Evolutionary conservation across 495 filamentous ascomycete genomes (phyloP).

Genomic region (Penicillium parvum): DNA sequence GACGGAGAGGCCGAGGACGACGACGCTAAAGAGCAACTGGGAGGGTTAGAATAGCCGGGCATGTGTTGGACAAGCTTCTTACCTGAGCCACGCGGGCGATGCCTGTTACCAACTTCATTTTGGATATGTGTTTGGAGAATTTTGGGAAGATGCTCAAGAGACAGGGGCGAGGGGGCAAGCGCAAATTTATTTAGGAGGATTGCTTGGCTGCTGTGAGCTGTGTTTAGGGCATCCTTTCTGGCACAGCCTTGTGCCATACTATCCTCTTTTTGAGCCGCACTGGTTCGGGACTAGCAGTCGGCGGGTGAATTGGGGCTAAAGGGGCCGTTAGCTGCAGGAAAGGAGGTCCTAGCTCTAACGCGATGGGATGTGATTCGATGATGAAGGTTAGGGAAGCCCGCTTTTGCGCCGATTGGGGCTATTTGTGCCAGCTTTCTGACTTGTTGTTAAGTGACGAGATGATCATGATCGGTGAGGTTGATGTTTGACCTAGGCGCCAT

Average conservation of each 20-base stretch:
- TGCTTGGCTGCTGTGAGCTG: no score
- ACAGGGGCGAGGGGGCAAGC: not conserved
- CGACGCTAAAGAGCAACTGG: conserved; percentile 41
- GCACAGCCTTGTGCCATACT: not conserved
- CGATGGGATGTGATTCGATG: no score
- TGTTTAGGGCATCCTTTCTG: not conserved
- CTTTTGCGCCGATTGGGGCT: no score
- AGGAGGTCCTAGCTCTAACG: no score
- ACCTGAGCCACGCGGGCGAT: conserved; percentile 7
- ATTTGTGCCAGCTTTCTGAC: no score
- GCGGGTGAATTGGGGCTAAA: not conserved
- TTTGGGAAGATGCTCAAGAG: not conserved
- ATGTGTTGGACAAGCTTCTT: not conserved
- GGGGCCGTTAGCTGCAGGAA: not conserved
- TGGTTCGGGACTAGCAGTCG: no score
- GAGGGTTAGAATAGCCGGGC: not conserved
- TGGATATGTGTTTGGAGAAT: not conserved
- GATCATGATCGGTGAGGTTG: no score
- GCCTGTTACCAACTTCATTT: conserved; percentile 3
- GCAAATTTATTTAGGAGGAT: not conserved
- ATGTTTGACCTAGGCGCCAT: no score
- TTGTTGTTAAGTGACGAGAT: no score
- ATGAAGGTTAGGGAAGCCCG: no score
- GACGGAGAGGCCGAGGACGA: conserved; percentile 46
- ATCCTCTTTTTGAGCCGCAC: no score